Evolutionary conservation across 2,329 filamentous ascomycete species (phyloP).

Genomic region (Bipolaris gigantea): DNA sequence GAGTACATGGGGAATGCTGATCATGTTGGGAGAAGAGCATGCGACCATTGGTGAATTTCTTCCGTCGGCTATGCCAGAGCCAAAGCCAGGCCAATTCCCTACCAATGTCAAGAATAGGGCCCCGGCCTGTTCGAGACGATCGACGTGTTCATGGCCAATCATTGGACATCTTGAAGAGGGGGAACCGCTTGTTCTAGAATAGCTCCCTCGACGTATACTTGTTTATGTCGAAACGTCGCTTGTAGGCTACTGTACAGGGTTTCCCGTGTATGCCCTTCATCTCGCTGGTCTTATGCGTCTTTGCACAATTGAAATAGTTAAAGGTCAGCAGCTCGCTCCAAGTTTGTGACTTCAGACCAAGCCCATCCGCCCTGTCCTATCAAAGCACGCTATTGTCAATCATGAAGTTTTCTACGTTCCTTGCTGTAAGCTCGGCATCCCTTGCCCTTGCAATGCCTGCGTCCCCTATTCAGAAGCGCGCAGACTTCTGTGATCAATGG

Average conservation of each 20-base stretch:
- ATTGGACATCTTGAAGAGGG: slow-evolving; percentile 3
- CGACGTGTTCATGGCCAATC: background rate
- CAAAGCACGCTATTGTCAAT: background rate
- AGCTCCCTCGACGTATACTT: slow-evolving; percentile 4
- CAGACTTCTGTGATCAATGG: slow-evolving; percentile 41
- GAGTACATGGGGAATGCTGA: background rate
- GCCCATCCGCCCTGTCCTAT: background rate
- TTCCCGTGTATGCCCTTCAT: slow-evolving; percentile 14
- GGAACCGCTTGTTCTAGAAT: slow-evolving; percentile 7
- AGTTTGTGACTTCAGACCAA: background rate
- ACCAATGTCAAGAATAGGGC: slow-evolving; percentile 16
- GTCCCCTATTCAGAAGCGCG: slow-evolving; percentile 33
- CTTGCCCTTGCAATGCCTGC: slow-evolving; percentile 35
- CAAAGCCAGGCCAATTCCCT: slow-evolving; percentile 4
- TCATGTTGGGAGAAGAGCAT: background rate
- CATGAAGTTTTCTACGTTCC: slow-evolving; percentile 37
- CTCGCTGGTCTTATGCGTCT: background rate
- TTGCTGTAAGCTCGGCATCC: slow-evolving; percentile 33
- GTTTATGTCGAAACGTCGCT: slow-evolving; percentile 6
- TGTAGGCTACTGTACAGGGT: slow-evolving; percentile 5
- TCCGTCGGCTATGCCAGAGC: slow-evolving; percentile 11
- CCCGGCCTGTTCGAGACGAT: background rate
- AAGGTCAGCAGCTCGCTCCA: slow-evolving; percentile 9
- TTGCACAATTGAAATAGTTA: slow-evolving; percentile 15
- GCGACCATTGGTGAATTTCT: slow-evolving; percentile 5